Conservation (phyloP, 768 basidiomycete species). For the Lentinula boryana region DNA sequence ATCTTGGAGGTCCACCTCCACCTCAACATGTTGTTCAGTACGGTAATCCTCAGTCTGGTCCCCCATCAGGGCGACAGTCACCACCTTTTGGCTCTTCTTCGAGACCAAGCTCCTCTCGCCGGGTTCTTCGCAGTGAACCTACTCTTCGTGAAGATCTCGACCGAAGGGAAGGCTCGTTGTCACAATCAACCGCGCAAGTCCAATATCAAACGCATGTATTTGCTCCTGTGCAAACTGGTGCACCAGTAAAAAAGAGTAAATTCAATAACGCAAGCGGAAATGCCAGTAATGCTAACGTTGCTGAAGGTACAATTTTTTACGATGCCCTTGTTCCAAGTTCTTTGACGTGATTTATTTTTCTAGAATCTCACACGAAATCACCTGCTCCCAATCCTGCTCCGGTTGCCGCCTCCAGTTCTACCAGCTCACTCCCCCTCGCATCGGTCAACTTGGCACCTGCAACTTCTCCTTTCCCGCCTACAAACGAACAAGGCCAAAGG, state of each 20-base stretch:
- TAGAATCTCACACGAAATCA: neutral
- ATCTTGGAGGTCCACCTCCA: slow-evolving; percentile 6
- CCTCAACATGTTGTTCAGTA: slow-evolving; percentile 19
- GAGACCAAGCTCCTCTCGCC: neutral
- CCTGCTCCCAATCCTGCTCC: neutral
- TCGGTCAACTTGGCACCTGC: slow-evolving; percentile 15
- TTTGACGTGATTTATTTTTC: neutral
- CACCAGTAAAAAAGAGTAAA: slow-evolving; percentile 64
- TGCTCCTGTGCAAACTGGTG: slow-evolving; percentile 67
- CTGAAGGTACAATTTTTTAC: slow-evolving; percentile 5
- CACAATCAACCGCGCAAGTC: slow-evolving; percentile 23
- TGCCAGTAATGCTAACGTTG: neutral
- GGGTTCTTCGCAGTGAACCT: slow-evolving; percentile 6
- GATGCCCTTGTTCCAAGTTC: slow-evolving; percentile 1
- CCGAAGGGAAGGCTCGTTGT: slow-evolving; percentile 21
- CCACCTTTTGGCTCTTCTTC: slow-evolving; percentile 9
- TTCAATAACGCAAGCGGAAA: slow-evolving; percentile 15
- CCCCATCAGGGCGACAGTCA: slow-evolving; percentile 16
- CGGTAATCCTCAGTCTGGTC: slow-evolving; percentile 9
- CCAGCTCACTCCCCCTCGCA: slow-evolving; percentile 12
- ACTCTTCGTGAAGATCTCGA: slow-evolving; percentile 16
- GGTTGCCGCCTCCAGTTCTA: neutral
- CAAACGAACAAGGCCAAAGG: slow-evolving; percentile 61
- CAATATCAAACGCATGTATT: slow-evolving; percentile 65
- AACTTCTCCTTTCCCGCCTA: slow-evolving; percentile 31